phyloP scores from a whole-genome alignment of 2,329 filamentous ascomycete genomes.

The Ceratocystis colombiana region DNA sequence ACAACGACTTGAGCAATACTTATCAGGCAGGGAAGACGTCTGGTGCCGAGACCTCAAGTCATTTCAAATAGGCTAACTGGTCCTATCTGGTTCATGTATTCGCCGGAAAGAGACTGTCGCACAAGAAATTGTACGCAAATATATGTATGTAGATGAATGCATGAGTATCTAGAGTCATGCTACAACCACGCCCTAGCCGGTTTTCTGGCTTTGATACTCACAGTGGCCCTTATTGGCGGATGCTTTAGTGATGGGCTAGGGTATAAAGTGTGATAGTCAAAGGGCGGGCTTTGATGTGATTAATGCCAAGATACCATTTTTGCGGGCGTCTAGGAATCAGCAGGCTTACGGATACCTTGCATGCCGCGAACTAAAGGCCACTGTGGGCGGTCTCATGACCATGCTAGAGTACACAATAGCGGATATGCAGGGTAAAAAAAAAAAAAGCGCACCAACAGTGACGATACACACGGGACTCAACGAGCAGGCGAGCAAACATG shows the following conservation, averaged over 20 bases:
- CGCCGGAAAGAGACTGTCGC: neutral
- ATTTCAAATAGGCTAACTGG: slow-evolving; percentile 36
- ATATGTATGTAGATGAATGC: neutral
- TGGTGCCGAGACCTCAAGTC: slow-evolving; percentile 38
- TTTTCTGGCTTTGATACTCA: neutral
- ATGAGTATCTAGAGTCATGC: neutral
- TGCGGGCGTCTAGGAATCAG: neutral
- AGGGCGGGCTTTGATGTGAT: neutral
- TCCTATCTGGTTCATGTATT: neutral
- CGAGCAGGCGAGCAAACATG: neutral
- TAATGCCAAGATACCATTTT: neutral
- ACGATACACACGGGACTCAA: neutral
- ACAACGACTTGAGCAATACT: slow-evolving; percentile 38
- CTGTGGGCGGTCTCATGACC: neutral
- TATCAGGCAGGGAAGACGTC: slow-evolving; percentile 42
- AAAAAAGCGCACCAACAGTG: neutral
- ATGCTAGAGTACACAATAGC: neutral
- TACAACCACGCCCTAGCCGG: neutral
- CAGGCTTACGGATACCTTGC: neutral
- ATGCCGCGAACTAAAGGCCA: neutral
- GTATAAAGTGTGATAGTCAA: neutral
- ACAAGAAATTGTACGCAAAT: neutral
- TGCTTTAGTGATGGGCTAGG: too few species aligned
- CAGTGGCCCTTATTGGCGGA: neutral
- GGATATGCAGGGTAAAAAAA: neutral